Conservation (phyloP, 2,329 filamentous ascomycete species). For the Penicillium sclerotiorum region DNA sequence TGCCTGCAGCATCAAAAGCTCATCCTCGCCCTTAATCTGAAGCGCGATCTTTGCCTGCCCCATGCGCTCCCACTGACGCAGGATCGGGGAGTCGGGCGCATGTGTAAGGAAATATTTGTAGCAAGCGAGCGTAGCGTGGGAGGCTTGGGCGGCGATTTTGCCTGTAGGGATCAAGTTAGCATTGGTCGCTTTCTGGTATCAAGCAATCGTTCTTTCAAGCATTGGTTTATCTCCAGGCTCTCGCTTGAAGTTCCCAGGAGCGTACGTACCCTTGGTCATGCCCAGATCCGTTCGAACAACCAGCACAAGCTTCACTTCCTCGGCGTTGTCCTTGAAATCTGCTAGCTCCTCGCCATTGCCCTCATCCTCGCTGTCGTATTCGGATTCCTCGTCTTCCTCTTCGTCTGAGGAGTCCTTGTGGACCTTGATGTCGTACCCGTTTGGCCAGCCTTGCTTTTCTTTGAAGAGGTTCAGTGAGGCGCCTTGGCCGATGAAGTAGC, state of each 20-base stretch:
- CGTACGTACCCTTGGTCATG: slow-evolving; percentile 84
- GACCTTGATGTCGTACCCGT: slow-evolving; percentile 57
- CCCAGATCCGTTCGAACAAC: slow-evolving; percentile 92
- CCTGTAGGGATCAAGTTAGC: slow-evolving; percentile 54
- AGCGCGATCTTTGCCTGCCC: slow-evolving; percentile 95
- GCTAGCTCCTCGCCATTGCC: slow-evolving; percentile 56
- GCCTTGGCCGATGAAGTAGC: slow-evolving; percentile 71
- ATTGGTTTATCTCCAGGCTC: no score
- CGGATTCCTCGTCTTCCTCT: slow-evolving; percentile 46
- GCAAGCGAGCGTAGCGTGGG: slow-evolving; percentile 94
- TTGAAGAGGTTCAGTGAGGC: slow-evolving; percentile 72
- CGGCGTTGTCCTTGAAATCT: slow-evolving; percentile 56
- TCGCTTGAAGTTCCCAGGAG: not conserved
- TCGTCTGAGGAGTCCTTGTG: slow-evolving; percentile 48
- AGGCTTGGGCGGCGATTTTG: slow-evolving; percentile 95
- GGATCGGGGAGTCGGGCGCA: slow-evolving; percentile 60
- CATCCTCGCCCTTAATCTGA: slow-evolving; percentile 84
- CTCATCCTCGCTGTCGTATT: slow-evolving; percentile 70
- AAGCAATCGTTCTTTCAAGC: no score
- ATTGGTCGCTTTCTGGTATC: not conserved
- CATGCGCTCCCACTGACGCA: slow-evolving; percentile 79
- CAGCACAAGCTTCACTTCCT: slow-evolving; percentile 93
- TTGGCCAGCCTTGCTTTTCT: slow-evolving; percentile 51
- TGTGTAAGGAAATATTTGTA: slow-evolving; percentile 76
- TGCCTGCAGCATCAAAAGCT: slow-evolving; percentile 72